Evolutionary conservation across 176 grass and related monocot genomes (phyloP).

Genomic region (Tillandsia fasciculata): DNA sequence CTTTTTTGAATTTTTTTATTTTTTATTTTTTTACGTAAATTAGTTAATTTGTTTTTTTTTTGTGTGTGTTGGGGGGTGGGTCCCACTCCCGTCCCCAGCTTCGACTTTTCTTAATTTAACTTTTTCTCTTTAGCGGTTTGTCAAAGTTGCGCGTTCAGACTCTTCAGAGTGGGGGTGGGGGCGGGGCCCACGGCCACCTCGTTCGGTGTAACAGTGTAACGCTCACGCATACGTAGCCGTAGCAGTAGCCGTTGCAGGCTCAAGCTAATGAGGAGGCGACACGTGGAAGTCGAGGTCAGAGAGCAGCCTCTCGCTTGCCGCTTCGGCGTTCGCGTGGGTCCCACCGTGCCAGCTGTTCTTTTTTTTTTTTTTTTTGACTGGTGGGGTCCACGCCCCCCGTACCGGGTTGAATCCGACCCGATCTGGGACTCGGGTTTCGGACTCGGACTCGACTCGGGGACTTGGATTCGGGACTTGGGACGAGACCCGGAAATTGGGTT

Average conservation of each 20-base stretch:
- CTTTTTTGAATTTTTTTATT: neutral
- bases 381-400: constrained; percentile 4
- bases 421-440: neutral
- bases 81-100: neutral
- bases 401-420: neutral
- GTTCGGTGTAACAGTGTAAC: neutral
- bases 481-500: too few species aligned
- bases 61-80: too few species aligned
- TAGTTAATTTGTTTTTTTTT: neutral
- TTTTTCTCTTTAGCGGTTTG: constrained; percentile 9
- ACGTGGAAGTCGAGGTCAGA: neutral
- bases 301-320: constrained; percentile 1
- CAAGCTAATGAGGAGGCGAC: neutral
- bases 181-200: neutral
- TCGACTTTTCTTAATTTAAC: neutral
- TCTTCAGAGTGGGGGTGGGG: neutral
- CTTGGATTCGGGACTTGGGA: too few species aligned
- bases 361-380: neutral
- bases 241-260: constrained; percentile 11
- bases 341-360: neutral
- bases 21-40: neutral
- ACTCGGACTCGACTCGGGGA: too few species aligned
- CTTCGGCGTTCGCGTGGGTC: constrained; percentile 5
- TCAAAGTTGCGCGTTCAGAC: constrained; percentile 16
- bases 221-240: neutral